Evolutionary conservation across 2,329 filamentous ascomycete species (phyloP).

Genomic region (Knoxdaviesia capensis): DNA sequence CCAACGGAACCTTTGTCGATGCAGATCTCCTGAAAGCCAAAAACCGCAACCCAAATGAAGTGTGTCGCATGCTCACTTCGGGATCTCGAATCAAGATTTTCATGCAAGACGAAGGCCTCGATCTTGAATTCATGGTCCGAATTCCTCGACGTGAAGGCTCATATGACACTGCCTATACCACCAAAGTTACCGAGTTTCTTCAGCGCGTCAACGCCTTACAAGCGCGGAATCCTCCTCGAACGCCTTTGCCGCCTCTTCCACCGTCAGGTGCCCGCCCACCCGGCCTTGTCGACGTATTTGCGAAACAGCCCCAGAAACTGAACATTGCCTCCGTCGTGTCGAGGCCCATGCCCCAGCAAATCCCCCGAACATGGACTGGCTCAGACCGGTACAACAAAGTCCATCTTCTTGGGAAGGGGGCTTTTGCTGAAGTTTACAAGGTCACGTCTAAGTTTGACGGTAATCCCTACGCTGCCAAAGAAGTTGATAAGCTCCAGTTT

Average conservation of each 20-base stretch:
- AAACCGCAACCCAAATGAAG: slow-evolving; percentile 13
- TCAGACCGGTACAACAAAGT: slow-evolving; percentile 70
- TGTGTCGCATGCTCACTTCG: slow-evolving; percentile 43
- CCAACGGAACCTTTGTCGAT: slow-evolving; percentile 89
- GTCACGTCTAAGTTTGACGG: slow-evolving; percentile 74
- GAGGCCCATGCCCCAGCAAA: too few species aligned
- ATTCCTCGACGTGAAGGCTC: slow-evolving; percentile 56
- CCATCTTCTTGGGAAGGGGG: slow-evolving; percentile 69
- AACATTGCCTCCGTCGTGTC: slow-evolving; percentile 1
- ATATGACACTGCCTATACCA: slow-evolving; percentile 42
- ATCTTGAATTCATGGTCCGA: slow-evolving; percentile 68
- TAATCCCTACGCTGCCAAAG: slow-evolving; percentile 72
- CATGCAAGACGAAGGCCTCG: slow-evolving; percentile 26
- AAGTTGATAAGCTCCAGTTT: slow-evolving; percentile 81
- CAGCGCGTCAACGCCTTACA: slow-evolving; percentile 7
- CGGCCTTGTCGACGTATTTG: not conserved
- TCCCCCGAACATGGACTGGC: slow-evolving; percentile 43
- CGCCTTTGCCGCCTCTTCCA: not conserved
- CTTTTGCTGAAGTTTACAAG: slow-evolving; percentile 86
- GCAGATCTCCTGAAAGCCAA: slow-evolving; percentile 36
- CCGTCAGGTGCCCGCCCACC: not conserved
- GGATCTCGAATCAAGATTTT: slow-evolving; percentile 56
- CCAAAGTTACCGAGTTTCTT: slow-evolving; percentile 52
- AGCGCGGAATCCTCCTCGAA: not conserved
- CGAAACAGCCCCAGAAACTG: slow-evolving; percentile 1